Conservation (phyloP, 2,329 filamentous ascomycete species). For the Trichoderma sp. region DNA sequence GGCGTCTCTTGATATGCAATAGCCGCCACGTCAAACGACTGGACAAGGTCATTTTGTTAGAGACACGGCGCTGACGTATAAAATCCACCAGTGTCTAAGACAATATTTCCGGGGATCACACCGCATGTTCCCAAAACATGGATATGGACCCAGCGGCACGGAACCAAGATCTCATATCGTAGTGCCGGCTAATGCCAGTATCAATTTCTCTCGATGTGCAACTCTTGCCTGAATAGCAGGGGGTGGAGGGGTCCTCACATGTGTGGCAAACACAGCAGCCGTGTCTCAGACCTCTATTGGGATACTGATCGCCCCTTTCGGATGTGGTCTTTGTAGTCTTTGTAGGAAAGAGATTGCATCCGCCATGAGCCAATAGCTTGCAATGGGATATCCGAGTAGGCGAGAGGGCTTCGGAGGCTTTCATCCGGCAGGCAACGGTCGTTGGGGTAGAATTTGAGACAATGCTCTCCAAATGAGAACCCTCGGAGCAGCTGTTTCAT, state of each 20-base stretch:
- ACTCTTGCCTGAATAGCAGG: neutral
- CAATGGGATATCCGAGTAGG: neutral
- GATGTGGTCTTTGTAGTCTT: neutral
- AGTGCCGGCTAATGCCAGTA: neutral
- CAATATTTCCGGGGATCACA: neutral
- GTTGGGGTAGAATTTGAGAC: neutral
- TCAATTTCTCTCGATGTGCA: neutral
- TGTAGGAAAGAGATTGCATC: neutral
- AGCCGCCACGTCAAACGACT: neutral
- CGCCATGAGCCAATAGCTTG: neutral
- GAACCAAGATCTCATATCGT: neutral
- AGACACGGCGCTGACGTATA: neutral
- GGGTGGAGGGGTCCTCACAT: neutral
- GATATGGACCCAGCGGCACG: neutral
- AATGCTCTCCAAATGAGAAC: neutral
- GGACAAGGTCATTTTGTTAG: neutral
- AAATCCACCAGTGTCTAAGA: neutral
- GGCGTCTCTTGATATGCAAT: neutral
- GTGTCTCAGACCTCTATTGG: neutral
- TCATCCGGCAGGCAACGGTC: neutral
- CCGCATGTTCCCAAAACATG: slow-evolving; percentile 7
- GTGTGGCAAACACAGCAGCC: neutral
- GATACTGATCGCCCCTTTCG: neutral
- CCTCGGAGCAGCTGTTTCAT: neutral
- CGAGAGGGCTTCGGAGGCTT: neutral